Base-by-base conservation (phyloP, 2,329 filamentous ascomycete genomes). In the Microcyclosporella mali region DNA sequence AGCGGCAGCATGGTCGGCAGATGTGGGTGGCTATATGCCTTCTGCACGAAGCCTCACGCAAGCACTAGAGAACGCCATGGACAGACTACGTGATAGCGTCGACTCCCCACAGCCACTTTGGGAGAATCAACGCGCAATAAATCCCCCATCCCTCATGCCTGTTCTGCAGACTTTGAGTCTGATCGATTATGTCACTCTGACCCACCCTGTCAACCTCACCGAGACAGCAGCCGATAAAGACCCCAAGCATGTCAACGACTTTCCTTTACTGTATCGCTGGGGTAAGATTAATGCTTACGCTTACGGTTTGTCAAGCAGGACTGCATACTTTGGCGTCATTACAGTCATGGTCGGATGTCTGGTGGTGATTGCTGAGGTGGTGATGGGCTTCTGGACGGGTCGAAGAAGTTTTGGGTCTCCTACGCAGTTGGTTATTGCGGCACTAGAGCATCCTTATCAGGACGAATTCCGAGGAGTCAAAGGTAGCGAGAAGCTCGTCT, bases 1-100 rank as follows among this genome's bases (percentile, higher is more conserved):
- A 7, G 46, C 59, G 3, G 56, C 58, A 14, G 53, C 59, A 10
- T 60, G 52, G 50, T 56, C 56, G 3, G 51, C 50, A 10, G 50
- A 51, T 30, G 33, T 44, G 3, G 36, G 36, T 14, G 47, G 45
- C 12, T 29, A 2, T 18, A 12, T 39, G 15, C 4, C 14, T 10
- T 10, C 15, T 3, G 19, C 3, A 12, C n/a, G 15, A 19, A 30
- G 27, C 15, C 27, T 15, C 6, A 8, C n/a, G 18, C 10, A 3
- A 3, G 3, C 14, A 3, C 3, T 18, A 3, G 9, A 4, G 6
- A 11, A 3, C 14, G 14, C 18, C n/a, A 3, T 16, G 8, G 33
- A 34, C 8, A 18, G 18, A 11, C n/a, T 4, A 17, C n/a, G 6
- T 11, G n/a, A 15, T 15, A 6, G 3, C 6, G 3, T 6, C n/a